These are phyloP conservation scores for Lachancea thermotolerans DNA, from an alignment of 805 yeast species.

Conservation along the genomic window DNA sequence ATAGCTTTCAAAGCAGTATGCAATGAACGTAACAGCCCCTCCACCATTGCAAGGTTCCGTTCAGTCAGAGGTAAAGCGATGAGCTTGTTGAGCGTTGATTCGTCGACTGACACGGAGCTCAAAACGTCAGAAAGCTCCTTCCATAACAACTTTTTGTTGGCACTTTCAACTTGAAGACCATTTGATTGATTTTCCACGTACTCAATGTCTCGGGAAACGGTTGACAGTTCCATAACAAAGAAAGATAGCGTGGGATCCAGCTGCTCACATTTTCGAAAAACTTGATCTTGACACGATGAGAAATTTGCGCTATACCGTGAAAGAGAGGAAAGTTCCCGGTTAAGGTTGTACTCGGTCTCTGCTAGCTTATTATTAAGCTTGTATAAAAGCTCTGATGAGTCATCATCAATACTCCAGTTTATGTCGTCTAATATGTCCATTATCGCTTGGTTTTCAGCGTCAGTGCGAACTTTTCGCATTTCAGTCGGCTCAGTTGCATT, in stretches of 20 bases:
- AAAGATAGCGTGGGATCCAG: conserved; percentile 49
- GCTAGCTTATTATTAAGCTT: conserved; percentile 55
- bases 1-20: conserved; percentile 62
- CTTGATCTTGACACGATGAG: conserved; percentile 36
- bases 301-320: conserved; percentile 40
- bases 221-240: conserved; percentile 54
- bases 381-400: conserved; percentile 48
- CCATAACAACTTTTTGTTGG: conserved; percentile 71
- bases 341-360: conserved; percentile 54
- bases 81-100: conserved; percentile 43
- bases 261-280: conserved; percentile 47
- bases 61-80: conserved; percentile 43
- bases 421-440: conserved; percentile 66
- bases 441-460: conserved; percentile 29
- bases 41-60: conserved; percentile 43
- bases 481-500: background rate
- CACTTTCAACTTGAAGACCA: conserved; percentile 76
- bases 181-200: conserved; percentile 68
- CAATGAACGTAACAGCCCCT: conserved; percentile 47
- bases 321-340: conserved; percentile 48
- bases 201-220: conserved; percentile 61
- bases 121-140: conserved; percentile 63
- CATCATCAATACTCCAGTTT: conserved; percentile 68
- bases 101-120: conserved; percentile 61
- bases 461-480: conserved; percentile 32